phyloP scores from a whole-genome alignment of 2,329 filamentous ascomycete genomes.

The Diaporthe vaccinii region DNA sequence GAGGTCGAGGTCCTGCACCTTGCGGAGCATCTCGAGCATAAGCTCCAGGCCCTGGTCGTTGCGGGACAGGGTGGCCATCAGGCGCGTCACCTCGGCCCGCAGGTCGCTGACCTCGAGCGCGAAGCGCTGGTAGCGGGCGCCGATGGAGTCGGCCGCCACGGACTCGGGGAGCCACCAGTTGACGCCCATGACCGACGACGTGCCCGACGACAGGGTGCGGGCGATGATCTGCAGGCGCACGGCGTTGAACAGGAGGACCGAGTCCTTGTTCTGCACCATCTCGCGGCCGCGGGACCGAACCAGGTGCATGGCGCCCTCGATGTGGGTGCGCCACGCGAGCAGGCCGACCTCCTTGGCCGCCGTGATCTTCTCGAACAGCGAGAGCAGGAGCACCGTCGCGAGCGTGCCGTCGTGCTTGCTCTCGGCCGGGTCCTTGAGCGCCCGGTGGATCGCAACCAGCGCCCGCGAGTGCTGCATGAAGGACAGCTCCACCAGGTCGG shows the following conservation, averaged over 20 bases:
- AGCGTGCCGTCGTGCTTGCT: conserved; percentile 68
- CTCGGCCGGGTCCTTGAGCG: conserved; percentile 63
- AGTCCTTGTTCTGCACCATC: conserved; percentile 65
- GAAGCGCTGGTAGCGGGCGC: conserved; percentile 61
- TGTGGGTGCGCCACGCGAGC: conserved; percentile 73
- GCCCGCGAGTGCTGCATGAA: conserved; percentile 67
- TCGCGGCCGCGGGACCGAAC: conserved; percentile 69
- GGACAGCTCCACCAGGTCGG: conserved; percentile 55
- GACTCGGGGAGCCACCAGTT: conserved; percentile 72
- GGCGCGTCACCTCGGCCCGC: conserved; percentile 64
- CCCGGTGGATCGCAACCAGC: conserved; percentile 63
- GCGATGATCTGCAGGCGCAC: conserved; percentile 74
- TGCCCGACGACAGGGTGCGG: conserved; percentile 67
- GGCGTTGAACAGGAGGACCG: conserved; percentile 68
- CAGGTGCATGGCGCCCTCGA: conserved; percentile 72
- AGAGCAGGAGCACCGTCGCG: conserved; percentile 70
- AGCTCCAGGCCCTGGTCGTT: conserved; percentile 63
- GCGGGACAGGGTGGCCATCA: conserved; percentile 61
- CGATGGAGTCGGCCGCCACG: conserved; percentile 61
- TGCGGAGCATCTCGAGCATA: conserved; percentile 66
- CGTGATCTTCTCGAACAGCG: conserved; percentile 71
- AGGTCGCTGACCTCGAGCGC: conserved; percentile 68
- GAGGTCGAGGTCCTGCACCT: conserved; percentile 66
- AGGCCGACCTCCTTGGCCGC: conserved; percentile 66
- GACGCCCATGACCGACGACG: conserved; percentile 64